phyloP scores from a whole-genome alignment of 75 land plant genomes.

The Pinus taeda region DNA sequence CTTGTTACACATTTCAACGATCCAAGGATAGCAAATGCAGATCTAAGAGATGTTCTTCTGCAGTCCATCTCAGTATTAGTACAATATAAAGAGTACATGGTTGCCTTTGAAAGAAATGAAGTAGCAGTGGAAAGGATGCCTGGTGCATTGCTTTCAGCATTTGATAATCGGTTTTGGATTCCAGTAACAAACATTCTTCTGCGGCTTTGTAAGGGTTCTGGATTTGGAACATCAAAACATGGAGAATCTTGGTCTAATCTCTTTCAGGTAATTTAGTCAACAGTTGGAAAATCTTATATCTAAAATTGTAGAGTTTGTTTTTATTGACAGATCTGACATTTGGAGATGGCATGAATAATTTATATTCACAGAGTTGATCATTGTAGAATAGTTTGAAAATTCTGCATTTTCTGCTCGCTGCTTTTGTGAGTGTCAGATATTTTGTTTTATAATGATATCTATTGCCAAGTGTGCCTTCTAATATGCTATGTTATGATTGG shows the following conservation, averaged over 20 bases:
- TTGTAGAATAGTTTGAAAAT: background rate
- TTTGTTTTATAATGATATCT: background rate
- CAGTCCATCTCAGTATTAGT: conserved; percentile 94
- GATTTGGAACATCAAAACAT: conserved; percentile 86
- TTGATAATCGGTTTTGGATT: conserved; percentile 97
- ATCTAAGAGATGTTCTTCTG: conserved; percentile 83
- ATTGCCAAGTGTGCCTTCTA: background rate
- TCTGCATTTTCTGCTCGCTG: background rate
- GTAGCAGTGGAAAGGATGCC: conserved; percentile 76
- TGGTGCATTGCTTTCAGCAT: conserved; percentile 68
- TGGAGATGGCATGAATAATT: background rate
- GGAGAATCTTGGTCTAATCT: conserved; percentile 81
- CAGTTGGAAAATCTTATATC: background rate
- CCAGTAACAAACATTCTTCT: conserved; percentile 88
- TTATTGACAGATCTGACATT: background rate
- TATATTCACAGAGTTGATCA: background rate
- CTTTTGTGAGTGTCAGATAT: background rate
- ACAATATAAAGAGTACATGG: conserved; percentile 82
- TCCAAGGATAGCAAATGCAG: conserved; percentile 83
- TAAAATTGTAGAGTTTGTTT: background rate
- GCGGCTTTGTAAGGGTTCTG: conserved; percentile 88
- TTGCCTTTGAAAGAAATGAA: conserved; percentile 72
- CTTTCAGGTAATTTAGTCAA: conserved; percentile 63
- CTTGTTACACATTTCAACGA: conserved; percentile 94
- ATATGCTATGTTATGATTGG: conserved; percentile 4